Percentiles rank a stretch among this genome's conserved stretches.
These are phyloP conservation scores for Mortierella antarctica DNA, from an alignment of 192 early-diverging fungal species.

Conservation along the genomic window DNA sequence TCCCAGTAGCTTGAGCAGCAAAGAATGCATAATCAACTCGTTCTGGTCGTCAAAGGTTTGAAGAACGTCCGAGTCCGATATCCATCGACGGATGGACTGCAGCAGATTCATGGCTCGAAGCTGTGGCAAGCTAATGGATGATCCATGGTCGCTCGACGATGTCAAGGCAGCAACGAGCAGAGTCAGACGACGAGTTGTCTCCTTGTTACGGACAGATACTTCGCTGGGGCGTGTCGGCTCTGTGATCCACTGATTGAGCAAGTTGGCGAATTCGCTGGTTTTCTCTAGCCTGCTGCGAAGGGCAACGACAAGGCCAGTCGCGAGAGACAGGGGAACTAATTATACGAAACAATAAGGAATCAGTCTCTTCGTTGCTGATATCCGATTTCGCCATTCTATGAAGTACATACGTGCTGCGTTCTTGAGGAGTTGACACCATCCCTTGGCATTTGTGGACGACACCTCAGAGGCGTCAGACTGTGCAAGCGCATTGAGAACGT, in stretches of 20 bases:
- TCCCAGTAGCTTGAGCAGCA: slow-evolving; percentile 47
- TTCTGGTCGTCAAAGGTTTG: slow-evolving; percentile 20
- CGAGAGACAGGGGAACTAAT: slow-evolving; percentile 27
- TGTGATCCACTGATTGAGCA: slow-evolving; percentile 48
- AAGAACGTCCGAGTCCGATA: slow-evolving; percentile 27
- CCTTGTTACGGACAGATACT: slow-evolving; percentile 8
- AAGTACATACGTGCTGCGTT: slow-evolving; percentile 29
- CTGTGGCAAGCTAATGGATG: slow-evolving; percentile 44
- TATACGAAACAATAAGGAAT: neutral
- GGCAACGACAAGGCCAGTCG: slow-evolving; percentile 28
- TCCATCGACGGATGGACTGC: slow-evolving; percentile 52
- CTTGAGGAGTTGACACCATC: slow-evolving; percentile 42
- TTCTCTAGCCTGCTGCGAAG: slow-evolving; percentile 30
- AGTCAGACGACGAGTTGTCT: slow-evolving; percentile 25
- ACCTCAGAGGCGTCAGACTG: slow-evolving; percentile 13
- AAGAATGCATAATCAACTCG: slow-evolving; percentile 21
- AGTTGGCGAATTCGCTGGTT: slow-evolving; percentile 42
- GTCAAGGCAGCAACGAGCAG: slow-evolving; percentile 24
- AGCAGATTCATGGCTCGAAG: slow-evolving; percentile 54
- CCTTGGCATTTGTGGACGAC: slow-evolving; percentile 23
- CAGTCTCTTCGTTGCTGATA: neutral
- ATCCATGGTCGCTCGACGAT: neutral
- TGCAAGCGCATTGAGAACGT: slow-evolving; percentile 26
- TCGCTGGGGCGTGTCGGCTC: slow-evolving; percentile 21
- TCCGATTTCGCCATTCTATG: neutral